These are phyloP conservation scores for Plasmodium malariae DNA, from an alignment of 169 alveolate genomes.

Conservation along the genomic window DNA sequence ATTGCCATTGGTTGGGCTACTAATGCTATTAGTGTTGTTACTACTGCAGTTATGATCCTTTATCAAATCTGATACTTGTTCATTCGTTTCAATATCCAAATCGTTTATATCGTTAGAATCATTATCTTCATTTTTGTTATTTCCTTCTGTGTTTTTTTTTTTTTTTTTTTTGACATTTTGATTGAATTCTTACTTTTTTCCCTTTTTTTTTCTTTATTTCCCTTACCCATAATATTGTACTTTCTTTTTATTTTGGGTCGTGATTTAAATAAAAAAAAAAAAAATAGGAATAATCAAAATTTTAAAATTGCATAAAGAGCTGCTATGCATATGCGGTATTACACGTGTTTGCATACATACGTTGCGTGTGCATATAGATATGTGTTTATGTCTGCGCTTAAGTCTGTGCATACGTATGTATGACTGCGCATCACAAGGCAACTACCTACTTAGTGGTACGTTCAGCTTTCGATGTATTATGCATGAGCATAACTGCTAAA, in stretches of 20 bases:
- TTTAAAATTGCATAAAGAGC: no score
- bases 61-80: slow-evolving; percentile 10
- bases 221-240: slow-evolving; percentile 45
- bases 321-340: no score
- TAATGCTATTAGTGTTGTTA: background rate
- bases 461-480: background rate
- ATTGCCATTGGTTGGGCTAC: no score
- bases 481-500: background rate
- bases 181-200: slow-evolving; percentile 33
- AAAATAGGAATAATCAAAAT: no score
- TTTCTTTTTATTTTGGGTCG: no score
- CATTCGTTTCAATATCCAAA: slow-evolving; percentile 53
- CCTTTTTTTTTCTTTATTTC: slow-evolving; percentile 24
- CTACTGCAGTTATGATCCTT: slow-evolving; percentile 4
- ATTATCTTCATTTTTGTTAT: slow-evolving; percentile 44
- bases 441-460: background rate
- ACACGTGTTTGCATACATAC: no score
- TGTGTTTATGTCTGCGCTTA: no score
- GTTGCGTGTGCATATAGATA: no score
- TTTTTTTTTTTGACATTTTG: slow-evolving; percentile 23
- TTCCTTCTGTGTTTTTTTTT: slow-evolving; percentile 26
- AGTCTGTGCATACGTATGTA: no score
- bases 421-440: background rate
- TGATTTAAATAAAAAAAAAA: no score
- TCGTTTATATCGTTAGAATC: background rate